Evolutionary conservation across 257 asterid species (phyloP).

Genomic region (Jacaranda copaia): DNA sequence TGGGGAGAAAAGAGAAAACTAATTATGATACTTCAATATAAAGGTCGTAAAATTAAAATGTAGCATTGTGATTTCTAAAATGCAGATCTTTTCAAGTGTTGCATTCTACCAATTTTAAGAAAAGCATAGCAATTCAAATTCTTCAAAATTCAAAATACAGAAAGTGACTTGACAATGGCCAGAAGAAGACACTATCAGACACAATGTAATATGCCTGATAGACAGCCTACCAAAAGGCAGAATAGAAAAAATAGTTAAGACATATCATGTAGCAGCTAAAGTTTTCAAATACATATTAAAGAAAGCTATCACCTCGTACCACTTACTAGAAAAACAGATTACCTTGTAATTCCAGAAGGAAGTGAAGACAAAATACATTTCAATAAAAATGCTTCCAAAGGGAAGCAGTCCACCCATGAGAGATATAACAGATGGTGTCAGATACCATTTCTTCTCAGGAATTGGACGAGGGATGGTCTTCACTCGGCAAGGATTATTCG

Average conservation of each 20-base stretch:
- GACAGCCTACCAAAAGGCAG: neutral
- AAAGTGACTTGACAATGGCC: neutral
- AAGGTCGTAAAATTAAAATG: too few relatives aligned
- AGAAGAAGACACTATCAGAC: neutral
- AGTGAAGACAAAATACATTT: constrained; percentile 77
- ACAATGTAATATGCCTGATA: neutral
- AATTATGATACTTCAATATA: too few relatives aligned
- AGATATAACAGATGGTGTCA: constrained; percentile 65
- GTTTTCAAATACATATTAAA: constrained; percentile 14
- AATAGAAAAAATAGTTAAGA: neutral
- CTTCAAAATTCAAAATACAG: neutral
- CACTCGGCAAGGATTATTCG: constrained; percentile 74
- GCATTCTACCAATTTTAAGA: neutral
- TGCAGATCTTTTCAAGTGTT: too few relatives aligned
- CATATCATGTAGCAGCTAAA: too few relatives aligned
- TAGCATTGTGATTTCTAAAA: too few relatives aligned
- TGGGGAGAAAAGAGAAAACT: neutral
- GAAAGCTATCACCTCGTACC: neutral
- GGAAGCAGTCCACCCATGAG: constrained; percentile 79
- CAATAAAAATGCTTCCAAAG: constrained; percentile 74
- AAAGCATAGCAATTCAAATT: neutral
- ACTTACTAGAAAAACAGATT: constrained; percentile 44
- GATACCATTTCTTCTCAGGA: constrained; percentile 85
- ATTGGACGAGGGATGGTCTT: constrained; percentile 84
- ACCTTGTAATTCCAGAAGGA: constrained; percentile 86